These are phyloP conservation scores for Quercus lobata DNA, from an alignment of 331 rosid species.

Conservation along the genomic window DNA sequence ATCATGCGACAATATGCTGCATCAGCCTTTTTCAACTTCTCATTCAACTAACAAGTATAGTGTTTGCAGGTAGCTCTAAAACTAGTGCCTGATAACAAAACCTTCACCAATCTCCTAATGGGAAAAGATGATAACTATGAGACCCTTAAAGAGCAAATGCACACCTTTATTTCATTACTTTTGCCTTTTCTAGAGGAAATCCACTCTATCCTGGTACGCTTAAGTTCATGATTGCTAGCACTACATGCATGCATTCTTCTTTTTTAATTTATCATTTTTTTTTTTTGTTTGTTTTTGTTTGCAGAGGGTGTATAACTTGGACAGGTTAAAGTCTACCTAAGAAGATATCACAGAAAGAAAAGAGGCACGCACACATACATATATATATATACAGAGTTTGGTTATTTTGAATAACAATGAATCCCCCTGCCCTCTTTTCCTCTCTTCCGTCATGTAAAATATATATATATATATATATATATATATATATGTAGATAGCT, in stretches of 20 bases:
- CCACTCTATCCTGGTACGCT: conserved; percentile 66
- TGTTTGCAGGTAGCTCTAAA: conserved; percentile 68
- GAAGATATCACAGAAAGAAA: conserved; percentile 1
- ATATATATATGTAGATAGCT: neutral
- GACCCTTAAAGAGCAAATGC: conserved; percentile 53
- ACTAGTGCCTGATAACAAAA: conserved; percentile 63
- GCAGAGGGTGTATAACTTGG: conserved; percentile 71
- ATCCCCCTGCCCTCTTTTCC: neutral
- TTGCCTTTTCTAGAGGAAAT: conserved; percentile 60
- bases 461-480: neutral
- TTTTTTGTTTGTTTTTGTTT: conserved; percentile 1
- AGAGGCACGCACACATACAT: neutral
- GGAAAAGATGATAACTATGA: conserved; percentile 53
- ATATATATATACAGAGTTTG: conserved; percentile 2
- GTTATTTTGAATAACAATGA: neutral
- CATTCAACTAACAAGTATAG: conserved; percentile 12
- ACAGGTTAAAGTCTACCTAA: conserved; percentile 62
- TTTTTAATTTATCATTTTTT: neutral
- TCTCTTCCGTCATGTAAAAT: conserved; percentile 7
- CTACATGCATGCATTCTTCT: neutral
- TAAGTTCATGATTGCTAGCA: conserved; percentile 6
- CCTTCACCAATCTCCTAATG: conserved; percentile 54
- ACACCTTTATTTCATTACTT: conserved; percentile 53
- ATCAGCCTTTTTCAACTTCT: neutral
- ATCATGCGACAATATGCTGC: conserved; percentile 2